Percentiles rank a stretch among this genome's conserved stretches.
Evolutionary conservation across 495 filamentous ascomycete genomes (phyloP).

Genomic region (Penicillium desertorum): DNA sequence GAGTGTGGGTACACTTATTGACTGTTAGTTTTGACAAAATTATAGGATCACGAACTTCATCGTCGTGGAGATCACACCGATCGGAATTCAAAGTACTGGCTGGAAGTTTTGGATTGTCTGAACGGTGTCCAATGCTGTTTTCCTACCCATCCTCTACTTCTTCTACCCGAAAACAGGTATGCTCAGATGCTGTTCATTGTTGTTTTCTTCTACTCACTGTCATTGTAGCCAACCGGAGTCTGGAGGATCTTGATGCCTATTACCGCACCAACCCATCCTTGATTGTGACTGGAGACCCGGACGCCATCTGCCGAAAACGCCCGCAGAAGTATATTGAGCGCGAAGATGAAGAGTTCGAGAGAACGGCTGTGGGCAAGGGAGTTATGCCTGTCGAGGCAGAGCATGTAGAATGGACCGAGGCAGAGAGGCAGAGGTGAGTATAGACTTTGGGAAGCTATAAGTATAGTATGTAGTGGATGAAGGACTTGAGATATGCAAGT

Average conservation of each 20-base stretch:
- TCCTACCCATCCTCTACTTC: constrained; percentile 61
- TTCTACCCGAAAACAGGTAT: constrained; percentile 60
- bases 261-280: constrained; percentile 45
- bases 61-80: constrained; percentile 60
- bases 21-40: background rate
- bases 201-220: constrained; percentile 17
- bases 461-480: background rate
- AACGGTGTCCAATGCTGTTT: constrained; percentile 56
- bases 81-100: constrained; percentile 54
- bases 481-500: too few relatives aligned
- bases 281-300: constrained; percentile 17
- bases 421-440: background rate
- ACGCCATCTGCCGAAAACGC: constrained; percentile 1
- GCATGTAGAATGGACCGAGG: constrained; percentile 1
- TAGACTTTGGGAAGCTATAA: background rate
- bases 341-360: background rate
- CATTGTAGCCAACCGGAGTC: constrained; percentile 39
- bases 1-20: background rate
- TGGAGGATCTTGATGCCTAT: constrained; percentile 48
- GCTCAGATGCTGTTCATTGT: background rate
- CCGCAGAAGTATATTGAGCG: constrained; percentile 6
- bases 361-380: background rate
- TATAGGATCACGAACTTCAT: constrained; percentile 55
- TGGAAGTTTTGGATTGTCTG: constrained; percentile 65
- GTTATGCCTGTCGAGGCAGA: background rate